phyloP scores from a whole-genome alignment of 345 rosid genomes.

The Turnera subulata region DNA sequence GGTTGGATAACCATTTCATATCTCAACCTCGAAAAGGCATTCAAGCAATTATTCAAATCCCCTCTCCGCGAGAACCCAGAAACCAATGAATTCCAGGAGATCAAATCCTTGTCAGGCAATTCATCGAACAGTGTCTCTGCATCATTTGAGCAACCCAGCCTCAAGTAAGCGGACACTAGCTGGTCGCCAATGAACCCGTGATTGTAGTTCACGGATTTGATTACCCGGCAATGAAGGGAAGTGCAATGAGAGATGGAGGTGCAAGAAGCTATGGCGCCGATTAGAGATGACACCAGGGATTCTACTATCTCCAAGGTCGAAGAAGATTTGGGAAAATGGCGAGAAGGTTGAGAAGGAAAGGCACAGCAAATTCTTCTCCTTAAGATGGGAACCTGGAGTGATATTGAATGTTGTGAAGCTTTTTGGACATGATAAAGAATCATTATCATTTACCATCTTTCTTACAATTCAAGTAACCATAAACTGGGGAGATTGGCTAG shows the following conservation, averaged over 20 bases:
- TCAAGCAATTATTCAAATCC: conserved; percentile 29
- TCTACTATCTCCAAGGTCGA: conserved; percentile 26
- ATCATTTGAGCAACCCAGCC: conserved; percentile 32
- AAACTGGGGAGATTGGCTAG: too few relatives aligned
- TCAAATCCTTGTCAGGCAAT: conserved; percentile 53
- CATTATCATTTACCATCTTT: conserved; percentile 25
- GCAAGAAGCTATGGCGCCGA: conserved; percentile 38
- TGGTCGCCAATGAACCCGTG: conserved; percentile 71
- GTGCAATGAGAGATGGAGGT: conserved; percentile 21
- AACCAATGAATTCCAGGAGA: conserved; percentile 69
- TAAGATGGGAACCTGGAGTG: background rate
- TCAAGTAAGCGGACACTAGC: conserved; percentile 36
- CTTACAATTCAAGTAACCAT: too few relatives aligned
- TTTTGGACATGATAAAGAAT: conserved; percentile 9
- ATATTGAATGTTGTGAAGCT: conserved; percentile 4
- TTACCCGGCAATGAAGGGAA: conserved; percentile 40
- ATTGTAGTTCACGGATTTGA: conserved; percentile 47
- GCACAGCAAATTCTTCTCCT: conserved; percentile 2
- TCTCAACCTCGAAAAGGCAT: conserved; percentile 38
- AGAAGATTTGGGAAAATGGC: conserved; percentile 9
- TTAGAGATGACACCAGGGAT: conserved; percentile 42
- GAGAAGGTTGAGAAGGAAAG: conserved; percentile 10
- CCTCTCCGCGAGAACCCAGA: conserved; percentile 45
- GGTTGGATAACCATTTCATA: conserved; percentile 33
- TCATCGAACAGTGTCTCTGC: conserved; percentile 56